A percentile compares a stretch with the other conserved stretches of the same genome.
phyloP scores from a whole-genome alignment of 768 basidiomycete genomes.

The Pisolithus marmoratus region DNA sequence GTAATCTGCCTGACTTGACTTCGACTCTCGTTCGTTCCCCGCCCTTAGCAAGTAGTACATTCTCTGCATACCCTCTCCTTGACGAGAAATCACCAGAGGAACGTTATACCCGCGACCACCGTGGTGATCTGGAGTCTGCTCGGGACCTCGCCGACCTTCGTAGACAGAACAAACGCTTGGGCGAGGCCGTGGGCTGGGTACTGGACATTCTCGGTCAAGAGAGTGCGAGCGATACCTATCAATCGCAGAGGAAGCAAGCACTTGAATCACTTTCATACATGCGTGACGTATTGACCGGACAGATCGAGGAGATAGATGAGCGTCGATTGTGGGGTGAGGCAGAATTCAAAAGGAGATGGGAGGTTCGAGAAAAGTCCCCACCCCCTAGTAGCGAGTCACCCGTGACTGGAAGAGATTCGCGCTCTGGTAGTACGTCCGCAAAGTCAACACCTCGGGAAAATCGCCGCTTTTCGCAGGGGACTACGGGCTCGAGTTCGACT shows the following conservation, averaged over 20 bases:
- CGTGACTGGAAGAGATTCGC: constrained; percentile 38
- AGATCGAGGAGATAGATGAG: constrained; percentile 52
- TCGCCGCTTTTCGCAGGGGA: constrained; percentile 11
- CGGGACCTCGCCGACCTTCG: constrained; percentile 51
- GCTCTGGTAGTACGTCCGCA: constrained; percentile 33
- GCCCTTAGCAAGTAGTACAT: constrained; percentile 29
- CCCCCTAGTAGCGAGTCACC: constrained; percentile 11
- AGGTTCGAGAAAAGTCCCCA: constrained; percentile 19
- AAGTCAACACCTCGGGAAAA: constrained; percentile 8
- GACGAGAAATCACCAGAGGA: constrained; percentile 56
- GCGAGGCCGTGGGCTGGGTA: constrained; percentile 68
- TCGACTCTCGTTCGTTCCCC: constrained; percentile 58
- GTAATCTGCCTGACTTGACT: constrained; percentile 82
- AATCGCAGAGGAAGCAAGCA: constrained; percentile 50
- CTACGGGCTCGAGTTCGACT: constrained; percentile 4
- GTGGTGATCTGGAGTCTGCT: constrained; percentile 65
- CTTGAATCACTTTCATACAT: constrained; percentile 74
- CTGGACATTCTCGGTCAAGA: constrained; percentile 65
- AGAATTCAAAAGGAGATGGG: constrained; percentile 36
- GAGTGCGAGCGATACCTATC: constrained; percentile 35
- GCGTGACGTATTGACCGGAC: constrained; percentile 62
- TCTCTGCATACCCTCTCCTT: constrained; percentile 54
- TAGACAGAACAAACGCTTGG: constrained; percentile 56
- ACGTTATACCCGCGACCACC: constrained; percentile 64
- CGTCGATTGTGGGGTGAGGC: constrained; percentile 58